A percentile compares a stretch with the other conserved stretches of the same genome.
phyloP scores from a whole-genome alignment of 768 basidiomycete genomes.

The Pleurotus tuber-regium region DNA sequence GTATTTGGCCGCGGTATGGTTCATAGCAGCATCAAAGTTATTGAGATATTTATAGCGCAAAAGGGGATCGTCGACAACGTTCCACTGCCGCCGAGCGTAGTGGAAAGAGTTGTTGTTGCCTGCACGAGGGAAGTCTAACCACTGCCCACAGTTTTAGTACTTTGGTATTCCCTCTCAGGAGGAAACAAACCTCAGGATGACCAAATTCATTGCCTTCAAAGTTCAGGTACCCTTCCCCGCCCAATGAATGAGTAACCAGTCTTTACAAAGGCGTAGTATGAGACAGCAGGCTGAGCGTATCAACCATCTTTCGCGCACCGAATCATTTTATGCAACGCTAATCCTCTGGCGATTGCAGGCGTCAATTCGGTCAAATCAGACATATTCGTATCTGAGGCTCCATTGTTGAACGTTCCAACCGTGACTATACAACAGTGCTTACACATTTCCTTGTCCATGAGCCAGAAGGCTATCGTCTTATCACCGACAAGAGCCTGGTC shows the following conservation, averaged over 20 bases:
- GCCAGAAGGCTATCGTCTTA: slow-evolving; percentile 98
- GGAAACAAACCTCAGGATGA: slow-evolving; percentile 79
- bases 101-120: slow-evolving; percentile 97
- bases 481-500: slow-evolving; percentile 99
- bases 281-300: background rate
- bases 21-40: slow-evolving; percentile 93
- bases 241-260: slow-evolving; percentile 85
- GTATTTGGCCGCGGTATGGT: slow-evolving; percentile 74
- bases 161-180: background rate
- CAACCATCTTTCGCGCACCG: slow-evolving; percentile 70
- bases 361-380: slow-evolving; percentile 83
- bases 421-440: slow-evolving; percentile 25
- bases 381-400: slow-evolving; percentile 81
- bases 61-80: slow-evolving; percentile 80
- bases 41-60: slow-evolving; percentile 95
- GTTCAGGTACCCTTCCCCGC: slow-evolving; percentile 97
- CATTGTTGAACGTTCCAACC: background rate
- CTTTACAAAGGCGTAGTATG: slow-evolving; percentile 33
- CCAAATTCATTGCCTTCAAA: slow-evolving; percentile 99
- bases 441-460: slow-evolving; percentile 99
- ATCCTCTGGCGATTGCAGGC: slow-evolving; percentile 80
- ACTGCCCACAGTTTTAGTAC: slow-evolving; percentile 41
- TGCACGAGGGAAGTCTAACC: slow-evolving; percentile 98
- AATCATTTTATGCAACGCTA: slow-evolving; percentile 97
- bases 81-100: slow-evolving; percentile 96